These are phyloP conservation scores for Graphilbum fragrans DNA, from an alignment of 2,329 filamentous ascomycete genomes.

Conservation along the genomic window DNA sequence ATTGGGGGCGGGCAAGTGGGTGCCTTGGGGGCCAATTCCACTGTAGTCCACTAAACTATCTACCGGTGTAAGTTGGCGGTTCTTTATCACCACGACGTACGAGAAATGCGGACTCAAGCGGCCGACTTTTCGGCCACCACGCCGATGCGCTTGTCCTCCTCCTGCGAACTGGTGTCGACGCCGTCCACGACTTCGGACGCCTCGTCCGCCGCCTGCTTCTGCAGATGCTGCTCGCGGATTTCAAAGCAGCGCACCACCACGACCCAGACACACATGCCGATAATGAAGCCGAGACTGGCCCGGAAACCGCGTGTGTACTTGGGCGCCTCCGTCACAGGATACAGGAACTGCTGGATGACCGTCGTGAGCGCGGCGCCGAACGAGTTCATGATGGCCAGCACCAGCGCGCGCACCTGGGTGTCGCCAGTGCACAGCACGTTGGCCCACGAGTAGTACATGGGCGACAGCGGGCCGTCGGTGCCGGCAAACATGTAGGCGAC, in stretches of 20 bases:
- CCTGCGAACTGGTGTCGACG: too few species aligned
- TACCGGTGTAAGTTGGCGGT: too few species aligned
- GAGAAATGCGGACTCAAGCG: too few species aligned
- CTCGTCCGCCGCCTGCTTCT: too few species aligned
- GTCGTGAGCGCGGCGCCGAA: conserved; percentile 18
- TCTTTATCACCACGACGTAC: too few species aligned
- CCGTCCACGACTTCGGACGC: too few species aligned
- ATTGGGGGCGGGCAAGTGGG: too few species aligned
- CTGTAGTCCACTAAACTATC: too few species aligned
- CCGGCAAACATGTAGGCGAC: conserved; percentile 22
- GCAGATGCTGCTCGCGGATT: too few species aligned
- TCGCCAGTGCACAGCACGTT: conserved; percentile 12
- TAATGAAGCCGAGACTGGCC: conserved; percentile 14
- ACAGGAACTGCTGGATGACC: conserved; percentile 20
- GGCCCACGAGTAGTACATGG: conserved; percentile 17
- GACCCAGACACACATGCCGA: conserved; percentile 6
- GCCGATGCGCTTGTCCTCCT: too few species aligned
- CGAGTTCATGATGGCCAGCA: conserved; percentile 15
- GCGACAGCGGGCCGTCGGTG: conserved; percentile 21
- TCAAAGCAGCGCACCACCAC: conserved; percentile 5
- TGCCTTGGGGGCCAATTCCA: too few species aligned
- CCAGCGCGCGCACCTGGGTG: conserved; percentile 13
- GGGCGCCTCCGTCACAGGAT: conserved; percentile 20
- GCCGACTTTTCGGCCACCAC: too few species aligned
- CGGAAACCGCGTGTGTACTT: conserved; percentile 17